Percentiles rank a stretch among this genome's conserved stretches.
Evolutionary conservation across 257 asterid genomes (phyloP).

Genomic region (Nicotiana tabacum): DNA sequence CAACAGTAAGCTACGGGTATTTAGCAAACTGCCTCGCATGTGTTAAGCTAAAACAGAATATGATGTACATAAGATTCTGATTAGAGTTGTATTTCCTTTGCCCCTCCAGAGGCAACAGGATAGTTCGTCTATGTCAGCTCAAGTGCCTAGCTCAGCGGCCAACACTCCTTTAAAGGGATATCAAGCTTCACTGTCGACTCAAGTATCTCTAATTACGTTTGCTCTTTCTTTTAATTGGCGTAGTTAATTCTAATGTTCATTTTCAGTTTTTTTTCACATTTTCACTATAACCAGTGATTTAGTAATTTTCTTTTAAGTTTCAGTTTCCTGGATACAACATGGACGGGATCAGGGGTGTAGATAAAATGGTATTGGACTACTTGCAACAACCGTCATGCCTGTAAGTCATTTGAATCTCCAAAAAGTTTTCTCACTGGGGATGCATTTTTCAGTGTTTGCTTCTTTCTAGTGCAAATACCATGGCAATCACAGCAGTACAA

Average conservation of each 20-base stretch:
- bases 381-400: conserved; percentile 59
- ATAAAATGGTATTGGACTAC: conserved; percentile 40
- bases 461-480: background rate
- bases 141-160: conserved; percentile 39
- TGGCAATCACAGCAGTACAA: background rate
- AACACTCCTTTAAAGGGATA: conserved; percentile 61
- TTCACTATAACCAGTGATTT: background rate
- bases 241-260: background rate
- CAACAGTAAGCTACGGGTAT: conserved; percentile 69
- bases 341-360: conserved; percentile 44
- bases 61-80: conserved; percentile 1
- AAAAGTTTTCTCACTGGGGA: background rate
- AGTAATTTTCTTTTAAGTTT: conserved; percentile 10
- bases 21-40: conserved; percentile 12
- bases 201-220: background rate
- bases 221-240: background rate
- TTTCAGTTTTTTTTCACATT: background rate
- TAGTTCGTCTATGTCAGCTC: conserved; percentile 33
- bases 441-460: background rate
- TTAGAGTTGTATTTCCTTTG: background rate
- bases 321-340: conserved; percentile 43
- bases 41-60: background rate
- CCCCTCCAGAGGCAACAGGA: conserved; percentile 50
- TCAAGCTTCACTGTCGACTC: conserved; percentile 46
- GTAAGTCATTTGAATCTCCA: conserved; percentile 42